Conservation (phyloP, 352 stramenopile species). For the Globisporangium perplexum region DNA sequence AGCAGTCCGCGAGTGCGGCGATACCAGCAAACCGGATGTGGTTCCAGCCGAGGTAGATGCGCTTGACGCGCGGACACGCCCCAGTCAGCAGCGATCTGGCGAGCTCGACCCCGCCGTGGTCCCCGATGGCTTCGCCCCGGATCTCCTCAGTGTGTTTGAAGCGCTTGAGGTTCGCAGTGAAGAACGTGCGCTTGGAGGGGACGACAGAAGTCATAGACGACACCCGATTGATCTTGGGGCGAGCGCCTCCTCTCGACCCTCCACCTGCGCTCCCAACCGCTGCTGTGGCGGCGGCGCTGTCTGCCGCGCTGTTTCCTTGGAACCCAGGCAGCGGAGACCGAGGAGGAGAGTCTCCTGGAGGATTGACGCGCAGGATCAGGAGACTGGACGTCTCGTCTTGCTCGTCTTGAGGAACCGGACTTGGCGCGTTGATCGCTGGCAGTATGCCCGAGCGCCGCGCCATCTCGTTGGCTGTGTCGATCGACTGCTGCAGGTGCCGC, state of each 20-base stretch:
- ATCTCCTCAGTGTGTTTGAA: conserved; percentile 68
- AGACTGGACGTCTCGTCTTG: conserved; percentile 55
- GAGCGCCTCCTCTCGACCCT: neutral
- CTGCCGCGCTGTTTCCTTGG: conserved; percentile 4
- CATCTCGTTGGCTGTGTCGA: conserved; percentile 31
- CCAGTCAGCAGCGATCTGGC: conserved; percentile 58
- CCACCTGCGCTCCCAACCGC: no score
- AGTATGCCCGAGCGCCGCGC: conserved; percentile 42
- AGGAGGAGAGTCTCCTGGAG: neutral
- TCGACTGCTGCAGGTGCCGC: conserved; percentile 24
- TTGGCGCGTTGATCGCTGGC: conserved; percentile 47
- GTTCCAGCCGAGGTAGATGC: conserved; percentile 62
- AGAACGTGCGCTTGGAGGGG: conserved; percentile 43
- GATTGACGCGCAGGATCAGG: conserved; percentile 46
- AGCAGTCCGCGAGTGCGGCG: conserved; percentile 42
- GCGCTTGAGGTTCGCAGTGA: conserved; percentile 67
- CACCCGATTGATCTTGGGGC: neutral
- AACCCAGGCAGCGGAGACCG: conserved; percentile 6
- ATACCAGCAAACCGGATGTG: conserved; percentile 51
- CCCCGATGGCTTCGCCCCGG: conserved; percentile 49
- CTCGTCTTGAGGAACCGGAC: conserved; percentile 16
- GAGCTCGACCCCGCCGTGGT: conserved; percentile 47
- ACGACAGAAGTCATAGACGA: neutral
- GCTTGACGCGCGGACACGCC: conserved; percentile 51
- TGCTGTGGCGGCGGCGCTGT: neutral